These are phyloP conservation scores for Schizochytrium sp. DNA, from an alignment of 108 stramenopile genomes.

Conservation along the genomic window DNA sequence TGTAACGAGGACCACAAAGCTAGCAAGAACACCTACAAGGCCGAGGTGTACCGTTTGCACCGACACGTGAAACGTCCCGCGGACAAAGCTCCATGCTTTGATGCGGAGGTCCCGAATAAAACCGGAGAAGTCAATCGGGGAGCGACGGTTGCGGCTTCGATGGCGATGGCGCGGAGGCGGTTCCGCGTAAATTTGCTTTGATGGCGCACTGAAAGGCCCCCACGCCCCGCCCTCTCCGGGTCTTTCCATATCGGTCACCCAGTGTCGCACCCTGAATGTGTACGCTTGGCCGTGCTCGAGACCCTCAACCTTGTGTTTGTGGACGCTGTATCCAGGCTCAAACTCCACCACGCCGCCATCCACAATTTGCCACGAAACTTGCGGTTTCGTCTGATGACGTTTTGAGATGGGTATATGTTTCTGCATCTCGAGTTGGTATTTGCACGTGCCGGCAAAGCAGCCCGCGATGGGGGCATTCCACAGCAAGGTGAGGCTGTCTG, in stretches of 20 bases:
- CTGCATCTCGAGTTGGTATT: neutral
- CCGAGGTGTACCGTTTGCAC: neutral
- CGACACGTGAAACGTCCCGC: neutral
- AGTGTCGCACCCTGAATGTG: neutral
- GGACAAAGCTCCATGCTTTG: neutral
- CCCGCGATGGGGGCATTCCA: neutral
- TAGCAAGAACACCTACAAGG: neutral
- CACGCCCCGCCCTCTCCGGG: neutral
- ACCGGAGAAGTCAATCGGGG: neutral
- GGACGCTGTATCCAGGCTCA: neutral
- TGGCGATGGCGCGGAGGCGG: neutral
- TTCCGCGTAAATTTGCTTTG: neutral
- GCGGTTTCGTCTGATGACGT: neutral
- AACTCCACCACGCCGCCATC: neutral
- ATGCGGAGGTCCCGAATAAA: neutral
- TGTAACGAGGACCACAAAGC: neutral
- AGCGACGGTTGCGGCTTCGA: neutral
- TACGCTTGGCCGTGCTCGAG: neutral
- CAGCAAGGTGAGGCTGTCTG: neutral
- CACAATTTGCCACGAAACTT: neutral
- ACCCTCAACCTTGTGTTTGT: neutral
- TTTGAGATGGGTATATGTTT: neutral
- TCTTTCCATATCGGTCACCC: neutral
- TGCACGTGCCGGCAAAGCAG: neutral
- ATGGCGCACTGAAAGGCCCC: neutral